Conservation (phyloP, 768 basidiomycete species). For the Tylopilus vinaceipallidus region DNA sequence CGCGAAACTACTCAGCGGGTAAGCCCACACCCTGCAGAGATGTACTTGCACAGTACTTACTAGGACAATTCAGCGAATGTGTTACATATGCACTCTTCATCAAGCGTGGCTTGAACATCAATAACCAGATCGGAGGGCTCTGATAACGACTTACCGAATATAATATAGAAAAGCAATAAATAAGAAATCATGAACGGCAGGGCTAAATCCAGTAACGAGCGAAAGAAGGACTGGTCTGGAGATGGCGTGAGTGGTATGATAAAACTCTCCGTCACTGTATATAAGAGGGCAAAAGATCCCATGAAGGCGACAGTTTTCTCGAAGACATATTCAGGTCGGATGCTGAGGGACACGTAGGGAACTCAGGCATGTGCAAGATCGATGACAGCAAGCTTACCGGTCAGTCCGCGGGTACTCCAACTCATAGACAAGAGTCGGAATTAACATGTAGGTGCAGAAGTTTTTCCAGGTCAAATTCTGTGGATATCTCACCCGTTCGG, state of each 20-base stretch:
- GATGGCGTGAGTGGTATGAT: slow-evolving; percentile 82
- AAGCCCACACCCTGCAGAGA: slow-evolving; percentile 1
- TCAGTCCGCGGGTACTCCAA: slow-evolving; percentile 94
- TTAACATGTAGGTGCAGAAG: slow-evolving; percentile 82
- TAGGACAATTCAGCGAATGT: slow-evolving; percentile 90
- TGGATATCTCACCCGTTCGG: slow-evolving; percentile 71
- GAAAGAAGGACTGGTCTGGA: slow-evolving; percentile 66
- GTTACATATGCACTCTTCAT: slow-evolving; percentile 90
- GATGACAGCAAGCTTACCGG: slow-evolving; percentile 42
- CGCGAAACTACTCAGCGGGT: slow-evolving; percentile 64
- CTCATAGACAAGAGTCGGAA: slow-evolving; percentile 94
- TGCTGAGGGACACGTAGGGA: slow-evolving; percentile 12
- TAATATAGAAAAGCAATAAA: slow-evolving; percentile 80
- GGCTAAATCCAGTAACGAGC: slow-evolving; percentile 79
- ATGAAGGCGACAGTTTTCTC: slow-evolving; percentile 82
- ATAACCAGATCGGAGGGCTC: background rate
- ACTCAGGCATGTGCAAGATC: background rate
- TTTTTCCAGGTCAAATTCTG: slow-evolving; percentile 79
- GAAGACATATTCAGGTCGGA: slow-evolving; percentile 49
- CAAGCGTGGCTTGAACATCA: background rate
- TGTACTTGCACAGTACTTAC: slow-evolving; percentile 42
- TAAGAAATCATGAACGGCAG: slow-evolving; percentile 94
- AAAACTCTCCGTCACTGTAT: slow-evolving; percentile 90
- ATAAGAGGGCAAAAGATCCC: slow-evolving; percentile 93
- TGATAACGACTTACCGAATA: slow-evolving; percentile 55